Evolutionary conservation across 106 monocot species (phyloP), one percentile per base, ranked within the genome.

Genomic region (Posidonia australis): DNA sequence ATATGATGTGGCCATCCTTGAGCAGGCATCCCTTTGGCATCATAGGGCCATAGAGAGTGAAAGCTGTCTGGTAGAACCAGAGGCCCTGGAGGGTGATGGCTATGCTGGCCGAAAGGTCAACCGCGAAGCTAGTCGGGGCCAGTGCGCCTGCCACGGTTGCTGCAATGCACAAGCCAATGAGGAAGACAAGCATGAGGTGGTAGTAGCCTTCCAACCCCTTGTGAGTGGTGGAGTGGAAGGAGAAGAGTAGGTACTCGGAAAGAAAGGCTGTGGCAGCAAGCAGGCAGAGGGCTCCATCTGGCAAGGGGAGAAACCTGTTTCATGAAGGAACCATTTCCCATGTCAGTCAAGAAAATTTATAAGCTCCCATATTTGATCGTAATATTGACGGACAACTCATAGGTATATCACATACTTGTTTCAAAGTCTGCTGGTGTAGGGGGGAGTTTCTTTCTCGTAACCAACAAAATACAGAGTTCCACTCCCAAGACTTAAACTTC

Each of bases 1-100:
- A 98, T 26, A 20, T 47, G 59, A 98, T 79, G 14, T 58, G 58
- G 51, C 73, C 70, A 20, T 27, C 82, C 11, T 87, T 75, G 22
- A 90, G 85, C 24, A 36, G 67, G 71, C 96, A 98, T 10, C 90
- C 96, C 5, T 54, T 28, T 1, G 96, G 96, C 87, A 98, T 85
- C 90, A 87, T 85, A 22, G 85, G 82, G 9, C 96, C 96, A 41
- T 98, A 98, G 57, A 98, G 90, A 12, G 85, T 87, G 77, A 98
- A 98, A 10, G 96, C 96, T 0, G 96, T 98, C 76, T 98, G 96
- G 74, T 98, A 98, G 80, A 98, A 98, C 96, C 96, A 98, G 41
- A 90, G 82, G 52, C 96, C 96, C 60, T 98, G 96, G 5, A 98
- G 82, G n/a, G 96, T 81, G 48, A 98, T 72, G 36, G 73, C 60